phyloP scores from a whole-genome alignment of 108 stramenopile genomes.

The Skeletonema tropicum region DNA sequence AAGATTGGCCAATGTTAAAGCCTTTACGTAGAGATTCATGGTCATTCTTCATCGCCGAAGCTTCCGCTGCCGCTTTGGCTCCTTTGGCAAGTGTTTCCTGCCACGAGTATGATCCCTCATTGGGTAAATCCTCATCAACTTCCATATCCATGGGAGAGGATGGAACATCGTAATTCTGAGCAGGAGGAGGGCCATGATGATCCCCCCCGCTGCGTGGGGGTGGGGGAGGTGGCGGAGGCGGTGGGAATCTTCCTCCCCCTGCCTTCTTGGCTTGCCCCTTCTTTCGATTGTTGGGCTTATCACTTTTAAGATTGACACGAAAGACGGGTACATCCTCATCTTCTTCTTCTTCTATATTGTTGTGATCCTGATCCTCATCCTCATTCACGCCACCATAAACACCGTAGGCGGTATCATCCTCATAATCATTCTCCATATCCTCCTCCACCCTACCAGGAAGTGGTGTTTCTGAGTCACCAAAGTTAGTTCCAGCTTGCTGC shows the following conservation, averaged over 20 bases:
- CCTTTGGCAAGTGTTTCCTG: constrained; percentile 37
- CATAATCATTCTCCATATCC: constrained; percentile 20
- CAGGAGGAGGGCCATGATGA: background rate
- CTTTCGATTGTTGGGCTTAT: constrained; percentile 5
- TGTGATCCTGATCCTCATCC: too few relatives aligned
- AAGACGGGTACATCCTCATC: constrained; percentile 4
- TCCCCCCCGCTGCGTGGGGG: constrained; percentile 26
- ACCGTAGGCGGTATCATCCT: constrained; percentile 15
- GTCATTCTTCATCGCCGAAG: constrained; percentile 43
- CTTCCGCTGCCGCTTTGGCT: constrained; percentile 21
- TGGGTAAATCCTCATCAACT: constrained; percentile 17
- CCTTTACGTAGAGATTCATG: constrained; percentile 45
- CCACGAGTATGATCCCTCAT: constrained; percentile 6
- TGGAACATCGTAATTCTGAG: constrained; percentile 13
- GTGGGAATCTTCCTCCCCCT: constrained; percentile 23
- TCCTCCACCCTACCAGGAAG: background rate
- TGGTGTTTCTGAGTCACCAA: background rate
- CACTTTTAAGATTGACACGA: constrained; percentile 17
- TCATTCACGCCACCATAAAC: constrained; percentile 9
- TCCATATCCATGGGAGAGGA: constrained; percentile 44
- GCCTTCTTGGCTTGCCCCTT: constrained; percentile 13
- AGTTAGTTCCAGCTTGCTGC: background rate
- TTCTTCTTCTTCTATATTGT: background rate
- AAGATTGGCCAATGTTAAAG: constrained; percentile 30
- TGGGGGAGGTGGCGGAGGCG: constrained; percentile 39